Evolutionary conservation across 176 grass and related monocot species (phyloP).

Genomic region (Rhipidocladum racemiflorum): DNA sequence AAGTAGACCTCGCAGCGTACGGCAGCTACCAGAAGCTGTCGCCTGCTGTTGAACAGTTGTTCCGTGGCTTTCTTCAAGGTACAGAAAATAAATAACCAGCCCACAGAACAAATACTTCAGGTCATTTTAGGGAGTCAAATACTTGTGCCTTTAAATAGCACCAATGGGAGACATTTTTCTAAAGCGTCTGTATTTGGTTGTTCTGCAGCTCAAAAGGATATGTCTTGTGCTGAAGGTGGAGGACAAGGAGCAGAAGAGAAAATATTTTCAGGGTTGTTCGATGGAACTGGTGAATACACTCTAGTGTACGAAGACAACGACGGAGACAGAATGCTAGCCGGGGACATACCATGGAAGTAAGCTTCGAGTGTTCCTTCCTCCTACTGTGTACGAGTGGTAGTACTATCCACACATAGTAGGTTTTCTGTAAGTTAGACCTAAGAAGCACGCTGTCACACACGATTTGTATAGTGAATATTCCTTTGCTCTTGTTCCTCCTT

Average conservation of each 20-base stretch:
- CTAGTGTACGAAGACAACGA: constrained; percentile 67
- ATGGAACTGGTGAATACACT: constrained; percentile 84
- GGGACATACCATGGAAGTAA: constrained; percentile 86
- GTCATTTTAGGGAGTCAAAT: neutral
- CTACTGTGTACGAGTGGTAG: neutral
- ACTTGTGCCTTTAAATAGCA: neutral
- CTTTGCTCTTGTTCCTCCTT: neutral
- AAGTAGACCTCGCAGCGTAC: constrained; percentile 59
- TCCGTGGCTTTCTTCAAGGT: constrained; percentile 72
- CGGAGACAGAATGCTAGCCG: constrained; percentile 52
- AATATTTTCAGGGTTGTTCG: constrained; percentile 71
- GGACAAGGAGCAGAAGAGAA: constrained; percentile 42
- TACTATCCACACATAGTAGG: neutral
- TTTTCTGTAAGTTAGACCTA: neutral
- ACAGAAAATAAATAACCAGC: neutral
- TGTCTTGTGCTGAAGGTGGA: constrained; percentile 25
- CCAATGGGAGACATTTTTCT: neutral
- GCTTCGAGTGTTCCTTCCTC: neutral
- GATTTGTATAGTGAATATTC: neutral
- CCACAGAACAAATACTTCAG: neutral
- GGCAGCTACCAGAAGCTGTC: constrained; percentile 63
- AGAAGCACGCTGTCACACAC: neutral
- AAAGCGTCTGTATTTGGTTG: neutral
- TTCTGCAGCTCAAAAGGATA: constrained; percentile 60
- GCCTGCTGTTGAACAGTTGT: constrained; percentile 61